These are phyloP conservation scores for Penicillium sp. DNA, from an alignment of 2,329 filamentous ascomycete genomes.

Conservation along the genomic window DNA sequence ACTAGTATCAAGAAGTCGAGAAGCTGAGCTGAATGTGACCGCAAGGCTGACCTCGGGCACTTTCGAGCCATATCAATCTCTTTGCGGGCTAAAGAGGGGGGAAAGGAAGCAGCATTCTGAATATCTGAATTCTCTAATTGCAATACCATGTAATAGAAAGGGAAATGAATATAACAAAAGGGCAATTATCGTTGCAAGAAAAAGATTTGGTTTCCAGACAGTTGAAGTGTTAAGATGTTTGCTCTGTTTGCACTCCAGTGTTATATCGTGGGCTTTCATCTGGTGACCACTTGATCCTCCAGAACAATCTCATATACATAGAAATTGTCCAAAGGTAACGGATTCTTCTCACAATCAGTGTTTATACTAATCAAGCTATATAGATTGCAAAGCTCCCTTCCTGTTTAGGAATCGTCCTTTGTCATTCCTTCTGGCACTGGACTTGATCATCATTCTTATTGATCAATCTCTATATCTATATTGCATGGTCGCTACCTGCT, in stretches of 20 bases:
- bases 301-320: constrained; percentile 1
- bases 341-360: too few species aligned
- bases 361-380: not conserved
- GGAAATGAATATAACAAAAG: too few species aligned
- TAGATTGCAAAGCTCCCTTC: not conserved
- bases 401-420: not conserved
- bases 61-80: too few species aligned
- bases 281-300: not conserved
- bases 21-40: too few species aligned
- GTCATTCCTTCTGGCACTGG: not conserved
- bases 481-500: not conserved
- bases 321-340: not conserved
- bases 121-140: too few species aligned
- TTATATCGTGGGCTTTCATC: not conserved
- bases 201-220: not conserved
- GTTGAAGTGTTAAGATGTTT: not conserved
- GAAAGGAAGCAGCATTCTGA: too few species aligned
- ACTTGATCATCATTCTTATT: not conserved
- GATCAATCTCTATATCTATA: not conserved
- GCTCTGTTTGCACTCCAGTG: not conserved
- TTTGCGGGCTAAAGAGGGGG: too few species aligned
- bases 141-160: too few species aligned
- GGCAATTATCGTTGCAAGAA: too few species aligned
- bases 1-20: too few species aligned
- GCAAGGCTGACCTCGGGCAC: too few species aligned